A percentile compares a stretch with the other conserved stretches of the same genome.
Conservation (phyloP, 495 filamentous ascomycete genomes). For the Lophiotrema nucula region DNA sequence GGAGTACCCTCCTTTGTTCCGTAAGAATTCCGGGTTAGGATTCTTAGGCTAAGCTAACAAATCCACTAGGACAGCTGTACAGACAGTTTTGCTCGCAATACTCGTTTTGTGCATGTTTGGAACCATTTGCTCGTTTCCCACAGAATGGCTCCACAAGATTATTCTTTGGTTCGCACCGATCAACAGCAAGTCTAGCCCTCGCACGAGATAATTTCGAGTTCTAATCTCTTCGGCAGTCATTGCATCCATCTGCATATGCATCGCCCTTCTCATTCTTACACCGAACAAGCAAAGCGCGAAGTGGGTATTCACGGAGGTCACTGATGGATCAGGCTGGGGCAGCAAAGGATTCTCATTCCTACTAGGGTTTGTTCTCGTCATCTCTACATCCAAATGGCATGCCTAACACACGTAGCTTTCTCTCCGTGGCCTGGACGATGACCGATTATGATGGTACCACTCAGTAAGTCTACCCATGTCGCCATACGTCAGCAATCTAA, state of each 20-base stretch:
- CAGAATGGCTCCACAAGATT: constrained; percentile 60
- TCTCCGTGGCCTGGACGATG: constrained; percentile 72
- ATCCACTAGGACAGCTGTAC: constrained; percentile 52
- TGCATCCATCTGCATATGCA: constrained; percentile 54
- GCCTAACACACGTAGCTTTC: constrained; percentile 44
- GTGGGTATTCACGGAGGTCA: constrained; percentile 65
- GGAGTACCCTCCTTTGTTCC: constrained; percentile 46
- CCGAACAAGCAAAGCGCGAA: constrained; percentile 57
- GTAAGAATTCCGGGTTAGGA: constrained; percentile 38
- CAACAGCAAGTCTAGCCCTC: constrained; percentile 51
- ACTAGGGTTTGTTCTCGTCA: constrained; percentile 49
- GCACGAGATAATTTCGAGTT: background rate
- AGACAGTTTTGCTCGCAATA: constrained; percentile 64
- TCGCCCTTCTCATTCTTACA: constrained; percentile 59
- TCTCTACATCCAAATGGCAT: background rate
- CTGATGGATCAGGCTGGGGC: constrained; percentile 59
- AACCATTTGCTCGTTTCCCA: constrained; percentile 64
- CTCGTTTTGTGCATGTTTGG: constrained; percentile 58
- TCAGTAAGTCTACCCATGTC: constrained; percentile 49
- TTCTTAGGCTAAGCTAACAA: constrained; percentile 6
- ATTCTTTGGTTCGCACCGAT: constrained; percentile 73
- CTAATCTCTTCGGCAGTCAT: constrained; percentile 29
- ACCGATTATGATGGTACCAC: constrained; percentile 75
- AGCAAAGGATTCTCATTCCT: constrained; percentile 66
- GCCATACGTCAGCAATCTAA: constrained; percentile 19